Evolutionary conservation across 2,329 filamentous ascomycete species (phyloP).

Genomic region (Zarea fungicola): DNA sequence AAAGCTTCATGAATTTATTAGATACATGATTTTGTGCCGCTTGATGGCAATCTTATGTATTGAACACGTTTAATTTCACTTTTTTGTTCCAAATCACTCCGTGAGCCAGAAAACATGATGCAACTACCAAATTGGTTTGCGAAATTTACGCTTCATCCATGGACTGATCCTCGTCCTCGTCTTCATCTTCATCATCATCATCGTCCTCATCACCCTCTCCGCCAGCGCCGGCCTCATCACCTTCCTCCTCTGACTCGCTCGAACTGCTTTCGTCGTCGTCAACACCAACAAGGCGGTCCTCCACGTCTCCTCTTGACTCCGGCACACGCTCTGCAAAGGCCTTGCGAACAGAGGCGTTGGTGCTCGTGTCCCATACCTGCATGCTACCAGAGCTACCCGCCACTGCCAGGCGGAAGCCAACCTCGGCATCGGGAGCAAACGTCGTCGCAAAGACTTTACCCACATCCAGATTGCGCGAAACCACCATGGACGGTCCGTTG

Average conservation of each 20-base stretch:
- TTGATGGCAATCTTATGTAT: too few relatives aligned
- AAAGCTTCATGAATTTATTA: too few relatives aligned
- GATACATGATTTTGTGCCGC: too few relatives aligned
- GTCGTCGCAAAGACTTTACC: constrained; percentile 89
- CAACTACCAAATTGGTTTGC: not conserved
- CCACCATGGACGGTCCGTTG: constrained; percentile 81
- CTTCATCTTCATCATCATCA: constrained; percentile 26
- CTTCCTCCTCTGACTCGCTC: constrained; percentile 55
- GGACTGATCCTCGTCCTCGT: constrained; percentile 51
- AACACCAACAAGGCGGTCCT: constrained; percentile 74
- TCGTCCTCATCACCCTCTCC: constrained; percentile 40
- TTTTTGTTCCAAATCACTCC: constrained; percentile 8
- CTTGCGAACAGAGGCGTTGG: constrained; percentile 78
- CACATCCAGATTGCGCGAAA: constrained; percentile 85
- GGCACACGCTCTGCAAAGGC: constrained; percentile 67
- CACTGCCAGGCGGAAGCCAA: constrained; percentile 87
- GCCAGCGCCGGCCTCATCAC: constrained; percentile 41
- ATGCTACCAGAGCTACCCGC: constrained; percentile 91
- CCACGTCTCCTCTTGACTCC: constrained; percentile 54
- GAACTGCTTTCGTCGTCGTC: constrained; percentile 63
- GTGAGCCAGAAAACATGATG: not conserved
- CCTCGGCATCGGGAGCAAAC: constrained; percentile 85
- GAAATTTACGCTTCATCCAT: constrained; percentile 13
- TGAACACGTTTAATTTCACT: too few relatives aligned
- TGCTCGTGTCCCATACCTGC: constrained; percentile 94